Evolutionary conservation across 1,284 basidiomycete species (phyloP), one percentile per base, ranked within the genome.

Genomic region (Ganoderma sinense): DNA sequence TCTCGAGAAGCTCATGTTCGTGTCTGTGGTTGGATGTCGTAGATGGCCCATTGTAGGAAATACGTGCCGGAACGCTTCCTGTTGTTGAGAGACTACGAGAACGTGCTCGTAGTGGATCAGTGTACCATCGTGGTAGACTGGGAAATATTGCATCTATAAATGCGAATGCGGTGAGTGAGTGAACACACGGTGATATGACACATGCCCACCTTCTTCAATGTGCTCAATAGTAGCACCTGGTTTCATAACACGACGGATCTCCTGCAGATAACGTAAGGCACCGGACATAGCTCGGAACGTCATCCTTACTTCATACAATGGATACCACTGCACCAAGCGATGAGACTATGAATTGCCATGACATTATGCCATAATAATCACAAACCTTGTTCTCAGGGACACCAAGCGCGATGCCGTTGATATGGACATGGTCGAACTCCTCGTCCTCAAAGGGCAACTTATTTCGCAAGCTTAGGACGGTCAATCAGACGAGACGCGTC

Each of bases 361-460:
- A 59, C 39, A 40, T 18, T 29, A 56, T 56, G 31, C 29, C n/a
- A 40, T 43, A 20, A 53, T 26, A 31, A 60, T 13, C 31, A 74
- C 78, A 41, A 67, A 90, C 91, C 84, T 94, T 92, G 74, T 89
- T 91, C 77, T 94, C 92, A 5, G 92, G 92, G 23, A 93, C 87
- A 29, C 88, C 91, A 72, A 86, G 85, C 0, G 90, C 88, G 61
- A 94, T 86, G 60, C 82, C 82, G 65, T 87, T 83, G 61, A 93
- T 86, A 75, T 91, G 91, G n/a, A 94, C 88, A 78, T 91, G 88
- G 77, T 94, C 92, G 71, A 94, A 94, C 73, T 91, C 87, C 70
- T 93, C 91, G 68, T 94, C 92, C 20, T 92, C 91, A 75, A 93
- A 94, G 1, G 92, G 92, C 16, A 94, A 82, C 73, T 85, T 90